Conservation (phyloP, 805 yeast species). For the Ogataea henricii region DNA sequence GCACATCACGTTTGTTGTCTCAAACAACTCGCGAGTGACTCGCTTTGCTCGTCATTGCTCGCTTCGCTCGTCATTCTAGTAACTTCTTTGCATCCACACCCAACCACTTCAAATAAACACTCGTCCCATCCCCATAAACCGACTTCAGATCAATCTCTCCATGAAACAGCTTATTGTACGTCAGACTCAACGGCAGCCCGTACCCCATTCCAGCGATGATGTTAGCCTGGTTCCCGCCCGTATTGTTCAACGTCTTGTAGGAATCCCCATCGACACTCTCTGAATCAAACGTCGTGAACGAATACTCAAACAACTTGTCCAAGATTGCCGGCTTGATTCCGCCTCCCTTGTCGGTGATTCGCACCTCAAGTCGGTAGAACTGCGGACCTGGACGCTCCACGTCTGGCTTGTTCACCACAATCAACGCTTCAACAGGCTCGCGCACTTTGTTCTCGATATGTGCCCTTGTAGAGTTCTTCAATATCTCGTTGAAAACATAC, state of each 20-base stretch:
- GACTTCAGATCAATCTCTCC: constrained; percentile 71
- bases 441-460: constrained; percentile 67
- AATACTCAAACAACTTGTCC: constrained; percentile 75
- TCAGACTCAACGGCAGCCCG: constrained; percentile 83
- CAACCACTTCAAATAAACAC: constrained; percentile 59
- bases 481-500: constrained; percentile 80
- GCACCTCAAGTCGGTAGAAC: constrained; percentile 52
- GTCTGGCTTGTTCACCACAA: constrained; percentile 38
- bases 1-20: too few relatives aligned
- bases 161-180: constrained; percentile 72
- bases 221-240: constrained; percentile 53
- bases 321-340: constrained; percentile 76
- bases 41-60: background rate
- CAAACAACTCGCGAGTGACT: too few relatives aligned
- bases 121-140: constrained; percentile 78
- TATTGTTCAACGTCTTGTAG: constrained; percentile 61
- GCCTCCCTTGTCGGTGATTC: constrained; percentile 85
- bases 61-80: background rate
- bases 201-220: constrained; percentile 94
- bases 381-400: constrained; percentile 28
- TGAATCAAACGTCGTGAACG: constrained; percentile 75
- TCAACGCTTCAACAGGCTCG: constrained; percentile 50
- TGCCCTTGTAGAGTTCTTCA: constrained; percentile 87
- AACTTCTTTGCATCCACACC: constrained; percentile 34
- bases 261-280: constrained; percentile 48